Evolutionary conservation across 2,329 filamentous ascomycete genomes (phyloP).

Genomic region (Botrytis medusae): DNA sequence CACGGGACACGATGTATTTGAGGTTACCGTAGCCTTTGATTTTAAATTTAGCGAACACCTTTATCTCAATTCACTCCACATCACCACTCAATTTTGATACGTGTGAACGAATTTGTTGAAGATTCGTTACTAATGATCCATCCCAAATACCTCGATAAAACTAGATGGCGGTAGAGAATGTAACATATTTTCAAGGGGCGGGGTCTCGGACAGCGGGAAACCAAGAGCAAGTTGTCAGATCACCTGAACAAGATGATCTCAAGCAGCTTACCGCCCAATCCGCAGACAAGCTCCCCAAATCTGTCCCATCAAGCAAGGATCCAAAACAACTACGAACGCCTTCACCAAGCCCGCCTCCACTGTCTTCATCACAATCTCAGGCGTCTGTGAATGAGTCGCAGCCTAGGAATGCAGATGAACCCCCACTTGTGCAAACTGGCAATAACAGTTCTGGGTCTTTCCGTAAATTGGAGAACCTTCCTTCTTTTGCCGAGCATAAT

Average conservation of each 20-base stretch:
- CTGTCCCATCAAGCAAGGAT: background rate
- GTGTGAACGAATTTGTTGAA: background rate
- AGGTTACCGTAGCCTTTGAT: slow-evolving; percentile 11
- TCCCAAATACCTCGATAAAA: background rate
- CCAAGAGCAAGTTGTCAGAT: slow-evolving; percentile 1
- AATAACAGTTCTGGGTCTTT: slow-evolving; percentile 26
- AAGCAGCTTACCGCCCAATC: background rate
- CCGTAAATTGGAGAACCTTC: background rate
- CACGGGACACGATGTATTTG: background rate
- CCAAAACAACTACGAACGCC: background rate
- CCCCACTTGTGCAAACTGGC: slow-evolving; percentile 24
- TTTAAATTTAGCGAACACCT: slow-evolving; percentile 12
- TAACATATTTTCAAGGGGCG: background rate
- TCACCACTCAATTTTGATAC: background rate
- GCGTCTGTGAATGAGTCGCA: background rate
- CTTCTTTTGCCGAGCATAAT: background rate
- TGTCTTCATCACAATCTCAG: background rate
- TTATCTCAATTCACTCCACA: slow-evolving; percentile 8
- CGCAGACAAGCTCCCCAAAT: background rate
- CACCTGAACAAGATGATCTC: slow-evolving; percentile 4
- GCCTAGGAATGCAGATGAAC: background rate
- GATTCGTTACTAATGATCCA: background rate
- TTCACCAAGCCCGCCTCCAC: background rate
- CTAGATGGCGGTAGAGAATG: slow-evolving; percentile 23
- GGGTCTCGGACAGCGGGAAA: background rate